Conservation (phyloP, 768 basidiomycete genomes). For the Kwoniella europaea region DNA sequence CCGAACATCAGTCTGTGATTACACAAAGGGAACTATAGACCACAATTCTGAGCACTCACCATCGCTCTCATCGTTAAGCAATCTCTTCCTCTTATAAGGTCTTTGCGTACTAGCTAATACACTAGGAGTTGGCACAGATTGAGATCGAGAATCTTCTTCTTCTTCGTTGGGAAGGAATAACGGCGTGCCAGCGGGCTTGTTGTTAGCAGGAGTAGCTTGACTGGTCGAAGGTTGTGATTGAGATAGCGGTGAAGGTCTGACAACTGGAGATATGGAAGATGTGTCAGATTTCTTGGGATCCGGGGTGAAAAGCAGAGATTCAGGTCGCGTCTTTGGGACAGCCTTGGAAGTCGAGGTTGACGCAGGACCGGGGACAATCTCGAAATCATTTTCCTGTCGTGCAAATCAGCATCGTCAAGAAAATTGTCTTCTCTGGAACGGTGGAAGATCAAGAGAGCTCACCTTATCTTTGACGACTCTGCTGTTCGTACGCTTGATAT, state of each 20-base stretch:
- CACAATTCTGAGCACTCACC: conserved; percentile 1
- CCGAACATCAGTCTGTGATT: neutral
- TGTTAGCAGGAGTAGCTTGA: neutral
- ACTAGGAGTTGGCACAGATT: neutral
- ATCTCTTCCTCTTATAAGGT: conserved; percentile 3
- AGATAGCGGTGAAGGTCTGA: neutral
- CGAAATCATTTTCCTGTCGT: neutral
- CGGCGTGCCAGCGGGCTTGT: conserved; percentile 1
- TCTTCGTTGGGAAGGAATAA: conserved; percentile 20
- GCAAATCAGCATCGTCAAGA: neutral
- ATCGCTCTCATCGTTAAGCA: conserved; percentile 1
- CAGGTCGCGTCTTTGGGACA: neutral
- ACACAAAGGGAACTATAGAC: neutral
- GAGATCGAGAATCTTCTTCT: conserved; percentile 7
- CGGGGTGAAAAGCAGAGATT: neutral
- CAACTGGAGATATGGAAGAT: neutral
- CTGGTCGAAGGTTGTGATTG: neutral
- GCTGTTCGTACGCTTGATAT: neutral
- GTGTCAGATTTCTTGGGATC: neutral
- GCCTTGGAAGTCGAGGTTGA: neutral
- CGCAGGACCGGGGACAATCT: neutral
- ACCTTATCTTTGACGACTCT: neutral
- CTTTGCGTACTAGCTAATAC: neutral
- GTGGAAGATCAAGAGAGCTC: neutral
- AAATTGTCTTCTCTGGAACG: neutral